A percentile compares a stretch with the other conserved stretches of the same genome.
Evolutionary conservation across 2,329 filamentous ascomycete species (phyloP).

Genomic region (Diaporthe sp.): DNA sequence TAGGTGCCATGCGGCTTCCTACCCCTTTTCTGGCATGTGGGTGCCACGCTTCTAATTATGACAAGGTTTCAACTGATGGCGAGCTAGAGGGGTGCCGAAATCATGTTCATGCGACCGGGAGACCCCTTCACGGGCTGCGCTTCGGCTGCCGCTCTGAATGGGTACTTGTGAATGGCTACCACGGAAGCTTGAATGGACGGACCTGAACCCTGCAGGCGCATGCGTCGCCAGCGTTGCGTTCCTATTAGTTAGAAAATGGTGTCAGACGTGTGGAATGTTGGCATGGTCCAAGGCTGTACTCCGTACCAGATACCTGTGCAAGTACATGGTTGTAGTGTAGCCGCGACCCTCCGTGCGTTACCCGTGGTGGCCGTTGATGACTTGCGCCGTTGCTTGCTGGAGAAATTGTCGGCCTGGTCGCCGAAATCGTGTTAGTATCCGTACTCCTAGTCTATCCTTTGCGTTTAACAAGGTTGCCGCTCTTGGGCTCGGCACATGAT

Average conservation of each 20-base stretch:
- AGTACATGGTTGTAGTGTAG: slow-evolving; percentile 27
- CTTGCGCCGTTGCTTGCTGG: slow-evolving; percentile 31
- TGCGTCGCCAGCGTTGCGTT: slow-evolving; percentile 24
- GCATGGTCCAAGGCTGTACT: slow-evolving; percentile 26
- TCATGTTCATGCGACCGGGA: slow-evolving; percentile 39
- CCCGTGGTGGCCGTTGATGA: slow-evolving; percentile 29
- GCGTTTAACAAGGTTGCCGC: slow-evolving; percentile 23
- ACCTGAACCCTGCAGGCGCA: slow-evolving; percentile 21
- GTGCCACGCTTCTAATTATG: slow-evolving; percentile 40
- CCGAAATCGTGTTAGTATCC: slow-evolving; percentile 25
- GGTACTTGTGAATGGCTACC: slow-evolving; percentile 22
- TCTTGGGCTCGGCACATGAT: slow-evolving; percentile 27
- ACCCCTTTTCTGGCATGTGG: slow-evolving; percentile 32
- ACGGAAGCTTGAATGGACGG: slow-evolving; percentile 19
- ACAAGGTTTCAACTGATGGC: slow-evolving; percentile 37
- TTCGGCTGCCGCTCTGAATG: slow-evolving; percentile 28
- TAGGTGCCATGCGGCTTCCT: slow-evolving; percentile 28
- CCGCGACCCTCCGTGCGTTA: slow-evolving; percentile 30
- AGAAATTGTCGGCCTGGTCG: slow-evolving; percentile 33
- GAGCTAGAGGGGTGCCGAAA: slow-evolving; percentile 38
- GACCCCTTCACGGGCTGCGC: slow-evolving; percentile 32
- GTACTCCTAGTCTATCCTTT: slow-evolving; percentile 4
- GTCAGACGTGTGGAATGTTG: slow-evolving; percentile 31
- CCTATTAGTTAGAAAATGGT: slow-evolving; percentile 29
- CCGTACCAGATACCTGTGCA: slow-evolving; percentile 18